Evolutionary conservation across 2,329 filamentous ascomycete species (phyloP).

Genomic region (Penicillium hordei): DNA sequence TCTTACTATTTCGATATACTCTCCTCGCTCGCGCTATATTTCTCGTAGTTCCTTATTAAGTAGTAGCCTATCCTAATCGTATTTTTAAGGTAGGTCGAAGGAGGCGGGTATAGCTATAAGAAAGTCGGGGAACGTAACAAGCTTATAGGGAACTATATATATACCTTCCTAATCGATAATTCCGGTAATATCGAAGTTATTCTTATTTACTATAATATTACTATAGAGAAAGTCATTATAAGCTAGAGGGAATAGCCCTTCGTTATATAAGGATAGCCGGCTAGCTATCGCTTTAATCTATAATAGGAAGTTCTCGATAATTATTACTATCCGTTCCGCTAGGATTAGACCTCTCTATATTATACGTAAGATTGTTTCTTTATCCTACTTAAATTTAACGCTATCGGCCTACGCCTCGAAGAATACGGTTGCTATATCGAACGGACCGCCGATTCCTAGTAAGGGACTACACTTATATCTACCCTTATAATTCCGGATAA

Average conservation of each 20-base stretch:
- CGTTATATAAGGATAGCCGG: neutral
- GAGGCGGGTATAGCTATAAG: conserved; percentile 10
- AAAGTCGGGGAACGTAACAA: conserved; percentile 12
- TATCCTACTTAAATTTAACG: conserved; percentile 9
- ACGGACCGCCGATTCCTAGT: conserved; percentile 18
- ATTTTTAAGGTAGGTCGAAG: conserved; percentile 15
- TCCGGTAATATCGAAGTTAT: conserved; percentile 12
- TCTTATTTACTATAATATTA: conserved; percentile 19
- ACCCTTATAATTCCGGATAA: conserved; percentile 9
- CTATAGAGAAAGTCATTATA: conserved; percentile 19
- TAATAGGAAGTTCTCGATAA: conserved; percentile 4
- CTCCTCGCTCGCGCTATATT: conserved; percentile 4
- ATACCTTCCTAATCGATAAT: conserved; percentile 20
- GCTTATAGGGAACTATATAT: conserved; percentile 14
- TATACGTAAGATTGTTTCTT: conserved; percentile 5
- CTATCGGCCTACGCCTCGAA: conserved; percentile 20
- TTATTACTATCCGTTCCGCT: conserved; percentile 1
- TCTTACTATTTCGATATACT: conserved; percentile 10
- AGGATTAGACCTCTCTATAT: neutral
- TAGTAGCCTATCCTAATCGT: conserved; percentile 4
- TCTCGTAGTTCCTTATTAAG: conserved; percentile 4
- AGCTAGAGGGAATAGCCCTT: conserved; percentile 16
- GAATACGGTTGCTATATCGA: conserved; percentile 20
- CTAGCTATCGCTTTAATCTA: conserved; percentile 9
- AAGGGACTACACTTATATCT: conserved; percentile 19